Conservation (phyloP, 1,139 yeast species). For the Candida labiduridarum region DNA sequence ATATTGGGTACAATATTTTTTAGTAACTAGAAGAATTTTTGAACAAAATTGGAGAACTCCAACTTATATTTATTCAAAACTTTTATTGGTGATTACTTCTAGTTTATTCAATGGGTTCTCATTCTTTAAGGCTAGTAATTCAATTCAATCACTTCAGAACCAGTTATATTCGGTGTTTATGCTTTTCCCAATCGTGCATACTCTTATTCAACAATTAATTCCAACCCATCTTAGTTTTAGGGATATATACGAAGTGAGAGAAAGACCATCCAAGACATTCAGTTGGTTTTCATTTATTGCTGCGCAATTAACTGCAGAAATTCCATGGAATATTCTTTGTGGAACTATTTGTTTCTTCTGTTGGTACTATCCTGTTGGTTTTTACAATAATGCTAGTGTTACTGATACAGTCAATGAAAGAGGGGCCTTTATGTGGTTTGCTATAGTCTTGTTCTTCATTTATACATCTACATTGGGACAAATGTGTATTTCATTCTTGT, state of each 20-base stretch:
- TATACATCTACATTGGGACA: conserved; percentile 40
- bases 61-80: conserved; percentile 39
- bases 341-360: conserved; percentile 65
- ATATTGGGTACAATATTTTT: conserved; percentile 23
- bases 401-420: conserved; percentile 26
- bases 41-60: conserved; percentile 48
- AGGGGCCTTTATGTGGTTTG: conserved; percentile 49
- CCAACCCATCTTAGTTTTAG: conserved; percentile 34
- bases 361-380: conserved; percentile 47
- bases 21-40: conserved; percentile 27
- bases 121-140: conserved; percentile 32
- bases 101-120: conserved; percentile 51
- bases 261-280: conserved; percentile 31
- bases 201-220: conserved; percentile 55
- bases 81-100: conserved; percentile 35
- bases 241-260: conserved; percentile 37
- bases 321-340: conserved; percentile 70
- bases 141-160: conserved; percentile 44
- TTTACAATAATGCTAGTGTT: conserved; percentile 53
- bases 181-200: conserved; percentile 45
- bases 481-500: conserved; percentile 37
- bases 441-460: conserved; percentile 37
- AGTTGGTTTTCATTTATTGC: conserved; percentile 39
- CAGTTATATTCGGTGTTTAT: conserved; percentile 58
- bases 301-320: conserved; percentile 68